phyloP scores from a whole-genome alignment of 441 rosid genomes.

The Sinapis alba region DNA sequence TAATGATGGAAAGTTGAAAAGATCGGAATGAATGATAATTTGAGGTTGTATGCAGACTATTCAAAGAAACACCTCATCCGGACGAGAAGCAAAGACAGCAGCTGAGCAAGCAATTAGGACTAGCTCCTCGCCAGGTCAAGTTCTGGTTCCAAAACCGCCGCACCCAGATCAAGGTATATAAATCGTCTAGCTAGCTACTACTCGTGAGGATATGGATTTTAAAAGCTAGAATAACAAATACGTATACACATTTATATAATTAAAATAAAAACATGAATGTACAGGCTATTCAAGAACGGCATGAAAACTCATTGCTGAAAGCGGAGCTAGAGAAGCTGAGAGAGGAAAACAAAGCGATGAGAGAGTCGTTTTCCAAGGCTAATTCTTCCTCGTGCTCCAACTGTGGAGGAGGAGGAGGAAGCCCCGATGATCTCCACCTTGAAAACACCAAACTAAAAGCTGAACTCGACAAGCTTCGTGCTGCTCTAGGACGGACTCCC shows the following conservation, averaged over 20 bases:
- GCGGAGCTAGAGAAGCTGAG: slow-evolving; percentile 83
- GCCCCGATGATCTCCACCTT: slow-evolving; percentile 66
- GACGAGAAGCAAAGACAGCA: slow-evolving; percentile 98
- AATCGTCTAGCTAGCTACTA: background rate
- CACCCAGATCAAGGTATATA: slow-evolving; percentile 83
- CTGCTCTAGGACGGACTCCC: slow-evolving; percentile 57
- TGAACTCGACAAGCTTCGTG: slow-evolving; percentile 82
- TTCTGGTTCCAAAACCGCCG: slow-evolving; percentile 99
- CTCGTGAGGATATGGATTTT: background rate
- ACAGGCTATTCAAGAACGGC: slow-evolving; percentile 96
- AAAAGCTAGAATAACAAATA: background rate
- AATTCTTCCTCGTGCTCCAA: slow-evolving; percentile 65
- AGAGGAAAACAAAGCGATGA: slow-evolving; percentile 86
- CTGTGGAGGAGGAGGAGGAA: slow-evolving; percentile 84
- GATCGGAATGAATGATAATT: background rate
- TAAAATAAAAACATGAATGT: background rate
- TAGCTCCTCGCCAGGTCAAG: slow-evolving; percentile 96
- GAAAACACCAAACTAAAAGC: slow-evolving; percentile 90
- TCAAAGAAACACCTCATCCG: slow-evolving; percentile 97
- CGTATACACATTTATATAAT: too few relatives aligned
- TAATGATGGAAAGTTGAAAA: background rate
- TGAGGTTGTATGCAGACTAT: slow-evolving; percentile 58
- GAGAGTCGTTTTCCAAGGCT: slow-evolving; percentile 75
- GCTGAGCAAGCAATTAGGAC: slow-evolving; percentile 87
- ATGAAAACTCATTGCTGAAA: slow-evolving; percentile 85